Evolutionary conservation across 306 rosid species (phyloP).

Genomic region (Carpinus fangiana): DNA sequence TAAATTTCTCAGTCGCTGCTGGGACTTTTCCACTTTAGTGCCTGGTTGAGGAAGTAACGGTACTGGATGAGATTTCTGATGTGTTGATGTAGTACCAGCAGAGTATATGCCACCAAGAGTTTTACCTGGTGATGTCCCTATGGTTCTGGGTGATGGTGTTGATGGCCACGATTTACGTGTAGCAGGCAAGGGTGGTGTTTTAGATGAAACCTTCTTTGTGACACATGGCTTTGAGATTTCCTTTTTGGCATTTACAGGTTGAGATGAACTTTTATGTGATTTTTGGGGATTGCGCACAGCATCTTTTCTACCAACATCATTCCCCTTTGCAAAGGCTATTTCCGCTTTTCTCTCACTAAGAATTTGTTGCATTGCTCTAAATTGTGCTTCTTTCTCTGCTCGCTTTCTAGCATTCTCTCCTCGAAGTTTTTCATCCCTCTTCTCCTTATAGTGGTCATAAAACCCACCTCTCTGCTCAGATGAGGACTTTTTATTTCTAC

Average conservation of each 20-base stretch:
- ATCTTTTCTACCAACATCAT: constrained; percentile 45
- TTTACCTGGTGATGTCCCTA: constrained; percentile 64
- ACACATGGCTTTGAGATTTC: constrained; percentile 56
- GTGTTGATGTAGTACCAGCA: constrained; percentile 58
- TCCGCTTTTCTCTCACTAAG: constrained; percentile 71
- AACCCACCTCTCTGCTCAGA: constrained; percentile 75
- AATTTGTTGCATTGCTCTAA: constrained; percentile 62
- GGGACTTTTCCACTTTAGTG: constrained; percentile 57
- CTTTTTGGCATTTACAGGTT: constrained; percentile 50
- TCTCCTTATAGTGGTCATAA: constrained; percentile 79
- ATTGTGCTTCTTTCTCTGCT: constrained; percentile 69
- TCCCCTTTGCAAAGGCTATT: constrained; percentile 56
- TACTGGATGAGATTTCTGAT: constrained; percentile 48
- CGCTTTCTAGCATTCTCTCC: constrained; percentile 55
- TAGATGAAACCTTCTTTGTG: constrained; percentile 52
- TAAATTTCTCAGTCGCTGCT: constrained; percentile 50
- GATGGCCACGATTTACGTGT: constrained; percentile 91
- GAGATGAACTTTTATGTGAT: constrained; percentile 49
- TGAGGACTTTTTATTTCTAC: constrained; percentile 50
- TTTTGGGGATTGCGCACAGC: constrained; percentile 52
- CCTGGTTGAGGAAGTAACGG: constrained; percentile 50
- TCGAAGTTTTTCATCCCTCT: constrained; percentile 79
- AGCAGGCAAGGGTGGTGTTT: constrained; percentile 62
- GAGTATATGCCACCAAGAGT: constrained; percentile 50
- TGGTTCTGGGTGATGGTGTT: constrained; percentile 61